Evolutionary conservation across 164 flowering plant genomes (phyloP).

Genomic region (Piper betle): DNA sequence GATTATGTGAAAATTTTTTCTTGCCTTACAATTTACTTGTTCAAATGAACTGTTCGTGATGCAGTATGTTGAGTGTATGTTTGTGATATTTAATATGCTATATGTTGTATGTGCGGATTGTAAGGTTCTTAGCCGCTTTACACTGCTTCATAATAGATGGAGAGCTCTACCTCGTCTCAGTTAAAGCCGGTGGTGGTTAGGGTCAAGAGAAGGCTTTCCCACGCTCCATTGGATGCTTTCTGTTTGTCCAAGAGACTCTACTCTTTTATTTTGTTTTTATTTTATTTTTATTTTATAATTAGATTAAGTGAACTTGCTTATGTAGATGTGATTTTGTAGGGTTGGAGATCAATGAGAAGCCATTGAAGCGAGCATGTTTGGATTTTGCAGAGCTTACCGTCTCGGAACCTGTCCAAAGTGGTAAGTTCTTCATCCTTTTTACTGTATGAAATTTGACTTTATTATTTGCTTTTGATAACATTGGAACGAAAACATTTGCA

Average conservation of each 20-base stretch:
- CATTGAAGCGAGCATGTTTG: constrained; percentile 47
- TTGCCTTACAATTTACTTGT: too few relatives aligned
- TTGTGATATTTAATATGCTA: too few relatives aligned
- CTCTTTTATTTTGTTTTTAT: too few relatives aligned
- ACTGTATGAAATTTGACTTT: neutral
- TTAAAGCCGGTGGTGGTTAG: constrained; percentile 60
- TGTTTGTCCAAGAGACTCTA: constrained; percentile 23
- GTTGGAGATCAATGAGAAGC: constrained; percentile 86
- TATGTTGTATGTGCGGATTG: too few relatives aligned
- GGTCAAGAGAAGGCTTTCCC: constrained; percentile 57
- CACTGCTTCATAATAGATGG: too few relatives aligned
- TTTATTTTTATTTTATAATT: neutral
- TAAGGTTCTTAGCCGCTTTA: too few relatives aligned
- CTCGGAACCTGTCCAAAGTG: constrained; percentile 31
- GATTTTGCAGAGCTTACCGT: constrained; percentile 59
- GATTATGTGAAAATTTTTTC: too few relatives aligned
- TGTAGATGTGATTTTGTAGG: constrained; percentile 23
- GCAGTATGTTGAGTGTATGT: too few relatives aligned
- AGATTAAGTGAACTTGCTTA: neutral
- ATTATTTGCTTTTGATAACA: neutral
- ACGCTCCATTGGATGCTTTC: constrained; percentile 51
- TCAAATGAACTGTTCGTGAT: too few relatives aligned
- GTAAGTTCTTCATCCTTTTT: constrained; percentile 9
- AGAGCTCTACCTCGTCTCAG: neutral
- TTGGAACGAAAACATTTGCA: too few relatives aligned